Evolutionary conservation across 768 basidiomycete species (phyloP), one percentile per base, ranked within the genome.

Genomic region (Candolleomyces aberdarensis): DNA sequence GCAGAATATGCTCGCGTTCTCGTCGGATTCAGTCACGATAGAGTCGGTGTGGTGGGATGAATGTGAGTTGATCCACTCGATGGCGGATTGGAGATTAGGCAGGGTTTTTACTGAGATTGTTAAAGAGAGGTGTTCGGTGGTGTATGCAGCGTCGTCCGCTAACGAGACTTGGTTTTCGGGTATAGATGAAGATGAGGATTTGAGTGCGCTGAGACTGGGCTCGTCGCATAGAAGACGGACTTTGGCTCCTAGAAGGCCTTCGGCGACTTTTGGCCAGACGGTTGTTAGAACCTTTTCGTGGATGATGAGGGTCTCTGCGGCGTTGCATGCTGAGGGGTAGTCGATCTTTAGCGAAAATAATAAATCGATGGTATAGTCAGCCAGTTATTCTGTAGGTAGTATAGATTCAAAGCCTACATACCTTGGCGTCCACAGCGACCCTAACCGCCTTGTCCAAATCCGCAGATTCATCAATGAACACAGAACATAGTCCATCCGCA

Each of bases 301-400:
- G 5, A 99, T 76, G 53, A 99, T 80, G 32, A 98, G 81, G 0
- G 91, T 97, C 72, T 99, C 97, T 9, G 82, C 86, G 0, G 97
- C 79, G 70, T 99, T 99, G 74, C 97, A 99, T 0, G 96, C 97
- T 15, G 97, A 92, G 36, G 96, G 93, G 73, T 98, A 99, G 72
- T 95, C 87, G 41, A 83, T 87, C 96, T 98, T 11, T 9, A n/a
- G n/a, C n/a, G n/a, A n/a, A n/a, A n/a, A n/a, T n/a, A n/a, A n/a
- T n/a, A n/a, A n/a, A n/a, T n/a, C n/a, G n/a, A n/a, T n/a, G n/a
- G n/a, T n/a, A n/a, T n/a, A n/a, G n/a, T n/a, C n/a, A n/a, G n/a
- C n/a, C n/a, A n/a, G n/a, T n/a, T n/a, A n/a, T n/a, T n/a, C n/a
- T n/a, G n/a, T n/a, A n/a, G n/a, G n/a, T n/a, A n/a, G n/a, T n/a